Evolutionary conservation across 2,329 filamentous ascomycete genomes (phyloP), one percentile per base, ranked within the genome.

Genomic region (Claviceps quebecensis): DNA sequence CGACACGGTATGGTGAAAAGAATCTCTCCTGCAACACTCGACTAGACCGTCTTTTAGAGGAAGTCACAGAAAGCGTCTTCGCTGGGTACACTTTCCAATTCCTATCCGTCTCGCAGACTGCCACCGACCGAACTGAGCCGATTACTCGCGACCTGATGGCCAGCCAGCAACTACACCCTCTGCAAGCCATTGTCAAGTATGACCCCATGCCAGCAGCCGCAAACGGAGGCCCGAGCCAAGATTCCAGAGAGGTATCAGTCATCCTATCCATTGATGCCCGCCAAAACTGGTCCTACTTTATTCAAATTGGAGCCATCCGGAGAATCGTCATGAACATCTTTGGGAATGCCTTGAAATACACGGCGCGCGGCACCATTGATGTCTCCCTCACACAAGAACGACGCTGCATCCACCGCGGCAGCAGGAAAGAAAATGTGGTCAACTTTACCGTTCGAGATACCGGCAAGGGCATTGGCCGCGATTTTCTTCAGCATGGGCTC

Each of bases 301-400:
- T 74, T 0, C 74, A 81, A 44, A 70, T 75, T 0, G 79, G 80
- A 0, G 69, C 69, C 0, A 56, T 71, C 9, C 63, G 70, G 14
- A 71, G 78, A 1, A 75, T 83, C 23, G 66, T 83, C 23, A 80
- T 82, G 76, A 83, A 83, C 46, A 55, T 83, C 0, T 74, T 82
- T 40, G 77, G 78, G 7, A 83, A 83, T 57, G 69, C 80, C 0
- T 68, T 83, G 55, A 83, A 83, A 56, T 83, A 80, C 53, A 83
- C 79, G 0, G 53, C 52, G 0, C 47, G 50, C 1, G 69, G 69
- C 3, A 55, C 58, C 0, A 62, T 71, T 39, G 56, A 57, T 5
- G 58, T 69, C 1, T 56, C 55, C 0, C 53, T 69, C 1, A 55
- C 54, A 0, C 66, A 63, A 40, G 51, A 53, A 16, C 53, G 22